phyloP scores from a whole-genome alignment of 2,329 filamentous ascomycete species.

The Epichloe glyceriae region DNA sequence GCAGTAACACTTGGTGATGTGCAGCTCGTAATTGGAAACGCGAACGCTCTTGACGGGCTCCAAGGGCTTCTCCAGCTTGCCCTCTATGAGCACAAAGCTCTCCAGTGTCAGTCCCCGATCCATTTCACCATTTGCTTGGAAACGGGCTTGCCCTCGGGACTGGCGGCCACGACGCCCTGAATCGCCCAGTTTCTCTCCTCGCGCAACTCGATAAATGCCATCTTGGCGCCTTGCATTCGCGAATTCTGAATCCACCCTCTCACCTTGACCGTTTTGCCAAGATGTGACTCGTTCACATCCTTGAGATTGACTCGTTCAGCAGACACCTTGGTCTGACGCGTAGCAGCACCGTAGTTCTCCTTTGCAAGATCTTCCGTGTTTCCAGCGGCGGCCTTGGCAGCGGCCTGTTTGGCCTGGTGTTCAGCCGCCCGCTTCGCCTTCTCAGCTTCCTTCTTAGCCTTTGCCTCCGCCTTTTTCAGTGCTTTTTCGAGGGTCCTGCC shows the following conservation, averaged over 20 bases:
- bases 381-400: conserved; percentile 51
- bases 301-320: conserved; percentile 47
- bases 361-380: conserved; percentile 56
- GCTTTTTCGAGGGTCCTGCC: conserved; percentile 42
- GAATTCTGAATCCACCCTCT: conserved; percentile 43
- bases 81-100: conserved; percentile 73
- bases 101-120: conserved; percentile 64
- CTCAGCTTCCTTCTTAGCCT: conserved; percentile 77
- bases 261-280: conserved; percentile 61
- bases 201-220: conserved; percentile 73
- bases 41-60: conserved; percentile 82
- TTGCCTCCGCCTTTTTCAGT: conserved; percentile 70
- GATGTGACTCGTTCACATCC: conserved; percentile 48
- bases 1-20: conserved; percentile 74
- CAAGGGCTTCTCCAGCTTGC: conserved; percentile 64
- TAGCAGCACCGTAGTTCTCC: conserved; percentile 53
- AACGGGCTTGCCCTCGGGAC: conserved; percentile 47
- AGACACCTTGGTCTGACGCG: conserved; percentile 43
- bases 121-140: conserved; percentile 84
- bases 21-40: conserved; percentile 70
- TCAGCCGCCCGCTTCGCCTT: conserved; percentile 65
- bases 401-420: conserved; percentile 58
- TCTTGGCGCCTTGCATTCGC: conserved; percentile 44
- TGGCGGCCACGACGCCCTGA: conserved; percentile 62
- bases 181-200: conserved; percentile 60